phyloP scores from a whole-genome alignment of 257 asterid species.

The Forsythia suspensa region DNA sequence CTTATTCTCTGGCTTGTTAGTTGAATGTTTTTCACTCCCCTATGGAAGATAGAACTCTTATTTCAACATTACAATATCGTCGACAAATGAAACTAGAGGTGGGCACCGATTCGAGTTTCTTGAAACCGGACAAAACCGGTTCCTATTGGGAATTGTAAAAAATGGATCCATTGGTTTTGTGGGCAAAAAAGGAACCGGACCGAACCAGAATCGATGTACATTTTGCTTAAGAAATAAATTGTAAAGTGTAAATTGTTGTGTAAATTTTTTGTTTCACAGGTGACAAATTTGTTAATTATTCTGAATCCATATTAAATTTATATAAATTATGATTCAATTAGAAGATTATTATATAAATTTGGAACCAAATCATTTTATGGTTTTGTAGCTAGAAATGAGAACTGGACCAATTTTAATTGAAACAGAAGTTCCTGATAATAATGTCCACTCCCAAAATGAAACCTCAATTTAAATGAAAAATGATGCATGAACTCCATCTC shows the following conservation, averaged over 20 bases:
- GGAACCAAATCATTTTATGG: too few relatives aligned
- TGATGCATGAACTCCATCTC: neutral
- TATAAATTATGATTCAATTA: neutral
- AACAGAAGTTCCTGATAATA: neutral
- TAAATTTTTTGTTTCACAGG: neutral
- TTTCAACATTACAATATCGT: neutral
- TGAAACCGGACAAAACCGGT: neutral
- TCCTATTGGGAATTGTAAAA: neutral
- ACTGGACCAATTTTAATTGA: neutral
- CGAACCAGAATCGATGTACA: neutral
- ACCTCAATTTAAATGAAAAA: neutral
- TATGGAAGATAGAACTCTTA: neutral
- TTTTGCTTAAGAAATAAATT: neutral
- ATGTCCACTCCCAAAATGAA: neutral
- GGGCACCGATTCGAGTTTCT: neutral
- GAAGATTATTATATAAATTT: too few relatives aligned
- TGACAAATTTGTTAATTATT: neutral
- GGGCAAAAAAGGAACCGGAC: neutral
- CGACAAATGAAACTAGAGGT: neutral
- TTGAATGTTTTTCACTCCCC: neutral
- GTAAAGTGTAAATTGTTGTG: neutral
- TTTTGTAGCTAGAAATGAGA: neutral
- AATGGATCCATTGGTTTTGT: neutral
- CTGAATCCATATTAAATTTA: neutral
- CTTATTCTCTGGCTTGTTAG: neutral